Evolutionary conservation across 768 basidiomycete species (phyloP), one percentile per base, ranked within the genome.

Genomic region (Gautieria morchelliformis): DNA sequence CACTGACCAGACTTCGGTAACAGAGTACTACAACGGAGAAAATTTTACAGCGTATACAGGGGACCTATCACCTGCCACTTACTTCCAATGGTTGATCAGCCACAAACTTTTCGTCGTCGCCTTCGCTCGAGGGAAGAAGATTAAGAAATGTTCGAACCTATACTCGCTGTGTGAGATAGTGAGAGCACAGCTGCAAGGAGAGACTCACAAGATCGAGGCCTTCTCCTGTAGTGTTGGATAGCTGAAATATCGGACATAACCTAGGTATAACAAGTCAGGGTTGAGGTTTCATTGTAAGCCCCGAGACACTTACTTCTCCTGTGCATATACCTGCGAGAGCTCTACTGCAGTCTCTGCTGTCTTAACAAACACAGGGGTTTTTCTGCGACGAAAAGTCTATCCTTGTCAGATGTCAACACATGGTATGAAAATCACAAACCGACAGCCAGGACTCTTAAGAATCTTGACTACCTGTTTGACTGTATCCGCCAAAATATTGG

Each of bases 171-270:
- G 30, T 27, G 15, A 17, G 49, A 20, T 42, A 27, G 15, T 30
- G 40, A 19, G 59, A 60, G 52, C 46, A 45, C 57, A 19, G 19
- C 24, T n/a, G n/a, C 15, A 35, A 9, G 35, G 42, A 47, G 51
- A n/a, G 4, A 30, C 79, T 48, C 62, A 92, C 86, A 62, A 80
- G 76, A 64, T 90, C 84, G 11, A 95, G 80, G 4, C 93, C 92
- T 63, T 89, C 81, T n/a, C 94, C 95, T 1, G 92, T 94, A 14
- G 96, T 91, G 67, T 97, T 98, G 3, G 93, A 96, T 20, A 94
- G 74, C 66, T 87, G 85, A 71, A 95, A 94, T 59, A 95, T 84
- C 0, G 93, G 93, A 64, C 91, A 93, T 66, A 95, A 67, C 66
- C 91, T 93, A 52, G 33, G 27, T 5, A 27, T 5, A 27, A 27